Percentiles rank a stretch among this genome's conserved stretches.
Evolutionary conservation across 257 asterid species (phyloP).

Genomic region (Anisodus acutangulus): DNA sequence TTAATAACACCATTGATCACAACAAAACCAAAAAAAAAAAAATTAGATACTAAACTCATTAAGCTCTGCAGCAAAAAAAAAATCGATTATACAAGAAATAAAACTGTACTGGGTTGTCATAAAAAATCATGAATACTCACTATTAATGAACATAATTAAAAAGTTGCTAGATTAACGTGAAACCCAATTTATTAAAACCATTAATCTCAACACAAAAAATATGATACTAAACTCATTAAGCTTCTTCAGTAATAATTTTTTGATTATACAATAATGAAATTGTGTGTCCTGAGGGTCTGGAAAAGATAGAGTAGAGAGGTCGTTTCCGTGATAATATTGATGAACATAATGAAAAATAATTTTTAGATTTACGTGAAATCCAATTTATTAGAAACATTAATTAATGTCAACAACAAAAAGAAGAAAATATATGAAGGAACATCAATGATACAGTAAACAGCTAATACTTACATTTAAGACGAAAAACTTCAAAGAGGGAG

Average conservation of each 20-base stretch:
- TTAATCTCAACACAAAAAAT: no score
- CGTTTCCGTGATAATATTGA: no score
- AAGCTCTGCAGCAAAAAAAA: background rate
- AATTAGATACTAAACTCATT: background rate
- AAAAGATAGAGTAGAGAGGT: no score
- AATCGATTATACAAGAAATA: background rate
- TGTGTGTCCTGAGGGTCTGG: no score
- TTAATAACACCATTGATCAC: no score
- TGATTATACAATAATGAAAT: background rate
- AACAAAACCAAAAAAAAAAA: no score
- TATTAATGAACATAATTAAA: background rate
- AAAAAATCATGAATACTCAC: background rate
- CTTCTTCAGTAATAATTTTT: background rate
- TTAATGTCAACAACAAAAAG: no score
- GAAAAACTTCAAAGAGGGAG: background rate
- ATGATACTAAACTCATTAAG: background rate
- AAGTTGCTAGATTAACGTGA: background rate
- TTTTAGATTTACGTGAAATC: background rate
- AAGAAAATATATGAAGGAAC: background rate
- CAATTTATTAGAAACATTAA: background rate
- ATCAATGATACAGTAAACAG: background rate
- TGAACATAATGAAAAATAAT: no score
- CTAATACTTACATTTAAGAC: conserved; percentile 3
- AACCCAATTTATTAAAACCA: background rate
- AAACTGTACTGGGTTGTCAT: background rate